Evolutionary conservation across 495 filamentous ascomycete species (phyloP).

Genomic region (Lasiosphaeria hispida): DNA sequence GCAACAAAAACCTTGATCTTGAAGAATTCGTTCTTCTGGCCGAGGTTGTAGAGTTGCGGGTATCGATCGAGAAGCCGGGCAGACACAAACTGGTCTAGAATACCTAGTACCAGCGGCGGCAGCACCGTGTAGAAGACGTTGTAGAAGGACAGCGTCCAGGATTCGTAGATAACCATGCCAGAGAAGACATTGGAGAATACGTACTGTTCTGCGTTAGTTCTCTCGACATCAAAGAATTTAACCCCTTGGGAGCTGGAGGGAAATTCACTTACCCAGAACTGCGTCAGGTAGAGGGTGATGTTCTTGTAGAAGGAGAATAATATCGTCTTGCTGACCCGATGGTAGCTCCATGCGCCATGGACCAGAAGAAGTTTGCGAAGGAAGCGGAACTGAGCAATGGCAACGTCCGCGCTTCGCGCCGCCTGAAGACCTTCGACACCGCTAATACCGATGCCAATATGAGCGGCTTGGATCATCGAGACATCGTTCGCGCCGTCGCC

Average conservation of each 20-base stretch:
- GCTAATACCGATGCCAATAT: slow-evolving; percentile 97
- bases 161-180: slow-evolving; percentile 97
- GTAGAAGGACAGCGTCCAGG: slow-evolving; percentile 98
- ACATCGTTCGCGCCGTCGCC: slow-evolving; percentile 99
- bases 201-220: slow-evolving; percentile 61
- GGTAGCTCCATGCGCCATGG: slow-evolving; percentile 96
- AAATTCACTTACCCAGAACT: slow-evolving; percentile 78
- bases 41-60: slow-evolving; percentile 91
- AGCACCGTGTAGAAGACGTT: slow-evolving; percentile 98
- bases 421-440: slow-evolving; percentile 99
- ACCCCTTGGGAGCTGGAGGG: neutral
- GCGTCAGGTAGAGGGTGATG: slow-evolving; percentile 96
- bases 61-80: slow-evolving; percentile 96
- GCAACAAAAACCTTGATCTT: slow-evolving; percentile 84
- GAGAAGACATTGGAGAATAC: slow-evolving; percentile 98
- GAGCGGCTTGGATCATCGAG: slow-evolving; percentile 98
- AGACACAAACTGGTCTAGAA: slow-evolving; percentile 97
- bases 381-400: slow-evolving; percentile 95
- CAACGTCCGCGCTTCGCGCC: slow-evolving; percentile 90
- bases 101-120: slow-evolving; percentile 91
- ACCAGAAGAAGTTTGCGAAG: slow-evolving; percentile 93
- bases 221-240: slow-evolving; percentile 8
- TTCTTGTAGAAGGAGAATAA: slow-evolving; percentile 99
- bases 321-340: slow-evolving; percentile 93
- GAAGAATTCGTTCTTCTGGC: slow-evolving; percentile 92